Conservation (phyloP, 176 grass and related monocot species). For the Carex myosuroides region DNA sequence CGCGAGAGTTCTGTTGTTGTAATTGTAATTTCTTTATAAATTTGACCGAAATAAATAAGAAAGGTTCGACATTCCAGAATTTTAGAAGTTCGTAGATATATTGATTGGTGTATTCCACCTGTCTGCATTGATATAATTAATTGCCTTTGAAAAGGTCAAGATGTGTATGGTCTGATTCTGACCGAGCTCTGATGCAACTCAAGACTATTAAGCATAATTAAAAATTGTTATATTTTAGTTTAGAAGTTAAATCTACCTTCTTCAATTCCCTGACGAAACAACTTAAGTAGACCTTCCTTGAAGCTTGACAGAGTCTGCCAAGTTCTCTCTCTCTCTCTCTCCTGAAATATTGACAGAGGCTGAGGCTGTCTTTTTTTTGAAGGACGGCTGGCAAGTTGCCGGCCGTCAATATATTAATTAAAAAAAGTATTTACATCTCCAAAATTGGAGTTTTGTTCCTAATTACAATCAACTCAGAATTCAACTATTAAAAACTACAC, state of each 20-base stretch:
- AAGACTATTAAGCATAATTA: neutral
- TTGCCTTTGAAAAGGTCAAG: neutral
- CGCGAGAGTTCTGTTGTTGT: neutral
- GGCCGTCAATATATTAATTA: too few relatives aligned
- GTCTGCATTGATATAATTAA: neutral
- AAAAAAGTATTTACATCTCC: too few relatives aligned
- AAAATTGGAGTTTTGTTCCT: too few relatives aligned
- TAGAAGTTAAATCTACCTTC: slow-evolving; percentile 1
- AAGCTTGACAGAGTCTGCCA: neutral
- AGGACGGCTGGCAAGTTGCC: too few relatives aligned
- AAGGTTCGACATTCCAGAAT: neutral
- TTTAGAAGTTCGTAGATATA: neutral
- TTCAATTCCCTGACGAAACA: slow-evolving; percentile 10
- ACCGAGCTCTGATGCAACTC: neutral
- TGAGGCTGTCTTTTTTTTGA: too few relatives aligned
- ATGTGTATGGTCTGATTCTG: neutral
- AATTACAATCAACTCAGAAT: too few relatives aligned
- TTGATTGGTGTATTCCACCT: neutral
- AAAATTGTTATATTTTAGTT: neutral
- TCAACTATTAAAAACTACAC: too few relatives aligned
- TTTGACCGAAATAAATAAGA: neutral
- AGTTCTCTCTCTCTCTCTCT: slow-evolving; percentile 2
- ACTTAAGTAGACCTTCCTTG: neutral
- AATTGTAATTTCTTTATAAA: neutral
- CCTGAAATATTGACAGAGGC: neutral